Base-by-base conservation (phyloP, 2,329 filamentous ascomycete genomes). In the Penicillium fuscoglaucum region DNA sequence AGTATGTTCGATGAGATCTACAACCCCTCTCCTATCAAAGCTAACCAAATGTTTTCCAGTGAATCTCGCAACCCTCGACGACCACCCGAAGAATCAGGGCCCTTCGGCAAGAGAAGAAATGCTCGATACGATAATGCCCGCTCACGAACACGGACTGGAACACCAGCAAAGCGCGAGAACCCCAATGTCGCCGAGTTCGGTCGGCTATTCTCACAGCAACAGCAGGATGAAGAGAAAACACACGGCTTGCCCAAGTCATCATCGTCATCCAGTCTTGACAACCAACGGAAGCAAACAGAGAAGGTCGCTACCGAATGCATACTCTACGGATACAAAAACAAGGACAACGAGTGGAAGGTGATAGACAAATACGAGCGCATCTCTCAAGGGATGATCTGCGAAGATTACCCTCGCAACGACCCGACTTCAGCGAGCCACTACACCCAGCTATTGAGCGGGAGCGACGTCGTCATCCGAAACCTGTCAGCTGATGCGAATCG, bases 391-490 rank as follows among this genome's bases (percentile, higher is more conserved):
- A 79, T 86, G 62, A 91, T 97, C 72, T 93, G 93, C 75, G 93
- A 98, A 78, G 93, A 97, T 76, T 98, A 98, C 75, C 87, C 92
- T 9, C 87, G 93, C 61, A 87, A 90, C 63, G 89, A 93, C n/a
- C 90, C 90, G 3, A 82, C 86, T 56, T 83, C 87, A 61, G 84
- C 85, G 70, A 82, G 83, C 57, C 83, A 89, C 58, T 93, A 89
- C 79, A 89, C 78, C n/a, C 78, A 90, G 70, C 84, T 87, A 1
- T 86, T 93, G 65, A 84, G 90, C 61, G 84, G 89, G 62, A 88
- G 91, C 67, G 85, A 89, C 51, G 87, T 89, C 10, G 84, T 89
- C 9, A 87, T 88, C 48, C 85, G 87, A 58, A 83, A 84, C 10
- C 78, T 96, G 52, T 89, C 88, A 2, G 78, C 84, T 19, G 87